Conservation (phyloP, 2,329 filamentous ascomycete species). For the Aotearoamyces nothofagi region DNA sequence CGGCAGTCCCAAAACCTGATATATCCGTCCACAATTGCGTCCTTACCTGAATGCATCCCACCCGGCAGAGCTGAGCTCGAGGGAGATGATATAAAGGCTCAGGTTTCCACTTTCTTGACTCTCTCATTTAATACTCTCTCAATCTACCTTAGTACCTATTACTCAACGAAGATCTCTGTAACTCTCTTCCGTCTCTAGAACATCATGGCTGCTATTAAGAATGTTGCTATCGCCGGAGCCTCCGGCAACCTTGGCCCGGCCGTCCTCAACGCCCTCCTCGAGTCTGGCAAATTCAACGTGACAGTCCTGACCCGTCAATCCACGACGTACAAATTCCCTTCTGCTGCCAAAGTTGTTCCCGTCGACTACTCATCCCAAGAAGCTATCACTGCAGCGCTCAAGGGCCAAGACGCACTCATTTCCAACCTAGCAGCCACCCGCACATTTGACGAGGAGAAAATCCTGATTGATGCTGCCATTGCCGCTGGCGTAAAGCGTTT, state of each 20-base stretch:
- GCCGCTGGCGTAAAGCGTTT: conserved; percentile 45
- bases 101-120: no score
- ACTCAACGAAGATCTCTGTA: no score
- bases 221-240: conserved; percentile 9
- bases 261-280: conserved; percentile 11
- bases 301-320: conserved; percentile 31
- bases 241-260: conserved; percentile 12
- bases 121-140: no score
- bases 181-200: no score
- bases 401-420: conserved; percentile 42
- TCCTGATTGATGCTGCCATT: conserved; percentile 40
- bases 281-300: conserved; percentile 25
- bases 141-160: no score
- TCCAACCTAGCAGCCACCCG: conserved; percentile 25
- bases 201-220: no score
- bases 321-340: conserved; percentile 18
- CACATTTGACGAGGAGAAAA: conserved; percentile 26
- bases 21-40: no score
- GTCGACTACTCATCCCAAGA: conserved; percentile 27
- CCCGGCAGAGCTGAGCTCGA: no score
- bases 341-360: conserved; percentile 25
- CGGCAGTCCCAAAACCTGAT: no score
- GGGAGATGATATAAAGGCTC: no score
- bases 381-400: conserved; percentile 30
- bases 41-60: no score